Evolutionary conservation across 164 flowering plant species (phyloP), one percentile per base, ranked within the genome.

Genomic region (Hamamelis virginiana): DNA sequence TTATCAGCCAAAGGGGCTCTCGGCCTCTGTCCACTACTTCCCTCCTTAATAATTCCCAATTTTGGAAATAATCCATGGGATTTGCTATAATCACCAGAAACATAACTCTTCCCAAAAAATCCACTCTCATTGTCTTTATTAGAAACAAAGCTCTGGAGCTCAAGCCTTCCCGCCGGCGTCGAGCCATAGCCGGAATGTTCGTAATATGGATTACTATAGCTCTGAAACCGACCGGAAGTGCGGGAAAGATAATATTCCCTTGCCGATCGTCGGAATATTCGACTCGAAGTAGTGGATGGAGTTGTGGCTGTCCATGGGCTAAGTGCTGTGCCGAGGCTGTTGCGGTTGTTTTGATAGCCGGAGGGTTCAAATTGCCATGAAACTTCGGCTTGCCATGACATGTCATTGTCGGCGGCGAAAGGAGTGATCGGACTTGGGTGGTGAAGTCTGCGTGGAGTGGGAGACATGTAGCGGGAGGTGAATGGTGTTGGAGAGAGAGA

Each of bases 311-410:
- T 21, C 89, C 90, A 85, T 11, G 92, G 95, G 56, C 85, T 81
- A 0, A 90, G 66, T 0, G 86, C 91, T 1, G 85, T 81, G 22
- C 89, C 85, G 18, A 90, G 80, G 64, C 61, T 73, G 25, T 64
- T 74, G 25, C 72, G 62, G 23, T 55, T 61, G 0, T 84, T 85
- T 4, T 68, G 78, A 80, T 79, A 85, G 15, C 86, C 84, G 0
- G 83, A 70, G 0, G 92, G 87, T 65, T 84, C 82, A 65, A 88
- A 83, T 62, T 84, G 84, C 92, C 92, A 88, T 1, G 92, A 90
- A 55, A 90, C 61, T 69, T 90, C 95, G 10, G 78, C 71, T 71
- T 84, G 87, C 92, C 92, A 90, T 18, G 88, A 86, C 67, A 3
- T 22, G 72, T 88, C 88, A 59, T 79, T 83, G 1, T 77, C 82